A percentile compares a stretch with the other conserved stretches of the same genome.
These are phyloP conservation scores for Zygosaccharomyces pseudorouxii DNA, from an alignment of 805 yeast genomes.

Conservation along the genomic window DNA sequence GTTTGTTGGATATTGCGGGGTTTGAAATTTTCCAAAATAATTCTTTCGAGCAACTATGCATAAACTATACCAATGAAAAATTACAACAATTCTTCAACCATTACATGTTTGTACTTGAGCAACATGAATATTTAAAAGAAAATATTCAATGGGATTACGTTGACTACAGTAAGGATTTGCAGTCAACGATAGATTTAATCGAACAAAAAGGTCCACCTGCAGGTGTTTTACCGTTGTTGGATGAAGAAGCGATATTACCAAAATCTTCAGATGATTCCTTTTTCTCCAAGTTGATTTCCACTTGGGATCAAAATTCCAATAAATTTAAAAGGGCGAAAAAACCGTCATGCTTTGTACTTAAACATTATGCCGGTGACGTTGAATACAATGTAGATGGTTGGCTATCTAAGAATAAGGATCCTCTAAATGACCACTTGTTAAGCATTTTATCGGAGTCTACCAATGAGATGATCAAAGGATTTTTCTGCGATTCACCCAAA, in stretches of 20 bases:
- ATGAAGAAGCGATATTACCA: slow-evolving; percentile 95
- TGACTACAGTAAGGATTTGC: slow-evolving; percentile 92
- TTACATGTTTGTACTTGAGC: slow-evolving; percentile 95
- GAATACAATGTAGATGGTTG: slow-evolving; percentile 89
- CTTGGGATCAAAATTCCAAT: slow-evolving; percentile 51
- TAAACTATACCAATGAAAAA: slow-evolving; percentile 95
- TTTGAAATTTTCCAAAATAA: slow-evolving; percentile 93
- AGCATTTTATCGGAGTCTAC: slow-evolving; percentile 54
- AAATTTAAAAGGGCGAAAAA: slow-evolving; percentile 72
- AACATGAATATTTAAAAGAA: slow-evolving; percentile 89
- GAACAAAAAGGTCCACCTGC: slow-evolving; percentile 63
- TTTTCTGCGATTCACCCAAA: slow-evolving; percentile 41
- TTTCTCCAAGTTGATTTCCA: slow-evolving; percentile 66
- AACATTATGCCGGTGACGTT: slow-evolving; percentile 96
- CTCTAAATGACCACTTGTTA: slow-evolving; percentile 71
- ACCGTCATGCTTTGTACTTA: slow-evolving; percentile 71
- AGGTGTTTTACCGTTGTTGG: slow-evolving; percentile 80
- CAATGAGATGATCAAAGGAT: slow-evolving; percentile 48
- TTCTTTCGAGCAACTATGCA: slow-evolving; percentile 95
- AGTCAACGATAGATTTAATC: slow-evolving; percentile 88
- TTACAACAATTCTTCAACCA: slow-evolving; percentile 96
- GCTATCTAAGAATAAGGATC: slow-evolving; percentile 93
- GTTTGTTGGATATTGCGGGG: slow-evolving; percentile 96
- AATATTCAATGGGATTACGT: slow-evolving; percentile 95
- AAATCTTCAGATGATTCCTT: slow-evolving; percentile 80